A percentile compares a stretch with the other conserved stretches of the same genome.
Evolutionary conservation across 2,329 filamentous ascomycete species (phyloP).

Genomic region (Geoglossum cookeanum): DNA sequence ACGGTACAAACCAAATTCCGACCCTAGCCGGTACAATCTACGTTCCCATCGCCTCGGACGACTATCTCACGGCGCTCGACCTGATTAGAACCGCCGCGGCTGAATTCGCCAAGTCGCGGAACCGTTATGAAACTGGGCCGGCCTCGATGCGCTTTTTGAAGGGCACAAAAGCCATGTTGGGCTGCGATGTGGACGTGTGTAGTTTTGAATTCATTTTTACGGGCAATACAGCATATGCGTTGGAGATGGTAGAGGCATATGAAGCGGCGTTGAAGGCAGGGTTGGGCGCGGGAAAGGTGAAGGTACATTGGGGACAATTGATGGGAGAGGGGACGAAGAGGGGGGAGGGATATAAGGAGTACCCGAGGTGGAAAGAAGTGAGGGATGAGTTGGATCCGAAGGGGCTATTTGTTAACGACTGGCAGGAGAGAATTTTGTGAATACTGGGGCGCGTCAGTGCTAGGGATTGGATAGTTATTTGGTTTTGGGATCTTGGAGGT

Average conservation of each 20-base stretch:
- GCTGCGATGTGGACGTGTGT: not conserved
- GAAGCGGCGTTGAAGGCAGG: not conserved
- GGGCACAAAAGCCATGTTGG: not conserved
- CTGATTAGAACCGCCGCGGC: not conserved
- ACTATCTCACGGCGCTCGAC: not conserved
- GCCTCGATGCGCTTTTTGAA: not conserved
- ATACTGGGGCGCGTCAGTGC: no score
- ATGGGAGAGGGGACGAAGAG: not conserved
- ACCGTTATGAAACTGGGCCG: not conserved
- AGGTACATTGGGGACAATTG: not conserved
- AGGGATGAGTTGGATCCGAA: not conserved
- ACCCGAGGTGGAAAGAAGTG: not conserved
- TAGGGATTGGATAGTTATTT: no score
- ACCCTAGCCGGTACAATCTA: not conserved
- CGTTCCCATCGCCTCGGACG: not conserved
- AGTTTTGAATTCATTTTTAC: not conserved
- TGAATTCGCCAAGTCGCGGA: not conserved
- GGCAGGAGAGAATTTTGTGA: not conserved
- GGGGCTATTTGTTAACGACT: not conserved
- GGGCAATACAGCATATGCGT: not conserved
- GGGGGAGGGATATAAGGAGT: not conserved
- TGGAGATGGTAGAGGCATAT: not conserved
- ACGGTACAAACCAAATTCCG: not conserved
- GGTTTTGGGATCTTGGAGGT: no score
- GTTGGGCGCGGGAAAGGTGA: not conserved